phyloP scores from a whole-genome alignment of 1,284 basidiomycete genomes.

The Pyrrhoderma noxium region DNA sequence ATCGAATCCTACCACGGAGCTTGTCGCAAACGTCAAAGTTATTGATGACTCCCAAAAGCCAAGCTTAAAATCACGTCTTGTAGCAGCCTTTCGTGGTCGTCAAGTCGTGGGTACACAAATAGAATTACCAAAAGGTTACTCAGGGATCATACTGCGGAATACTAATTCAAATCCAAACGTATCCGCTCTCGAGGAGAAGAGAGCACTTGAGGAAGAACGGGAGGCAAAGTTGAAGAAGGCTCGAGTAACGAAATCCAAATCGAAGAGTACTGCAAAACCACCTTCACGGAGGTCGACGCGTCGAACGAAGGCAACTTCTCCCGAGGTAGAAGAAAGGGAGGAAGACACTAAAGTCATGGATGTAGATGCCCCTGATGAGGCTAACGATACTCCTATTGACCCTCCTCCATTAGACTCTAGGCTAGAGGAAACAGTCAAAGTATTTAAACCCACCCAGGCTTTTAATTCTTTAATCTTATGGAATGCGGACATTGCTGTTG shows the following conservation, averaged over 20 bases:
- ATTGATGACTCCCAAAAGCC: background rate
- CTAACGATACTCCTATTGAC: background rate
- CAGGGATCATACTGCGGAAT: constrained; percentile 50
- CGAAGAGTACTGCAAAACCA: constrained; percentile 11
- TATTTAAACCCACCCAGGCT: constrained; percentile 39
- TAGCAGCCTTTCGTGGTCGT: constrained; percentile 67
- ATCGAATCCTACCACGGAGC: constrained; percentile 17
- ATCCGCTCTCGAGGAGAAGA: background rate
- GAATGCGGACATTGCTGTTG: constrained; percentile 63
- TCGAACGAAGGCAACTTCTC: constrained; percentile 16
- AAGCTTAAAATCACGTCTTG: constrained; percentile 34
- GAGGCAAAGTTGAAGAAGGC: constrained; percentile 18
- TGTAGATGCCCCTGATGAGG: constrained; percentile 13
- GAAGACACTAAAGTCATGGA: constrained; percentile 22
- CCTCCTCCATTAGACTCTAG: constrained; percentile 14
- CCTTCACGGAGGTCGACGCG: constrained; percentile 20
- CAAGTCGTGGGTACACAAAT: constrained; percentile 58
- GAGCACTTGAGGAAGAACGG: constrained; percentile 19
- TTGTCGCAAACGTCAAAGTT: background rate
- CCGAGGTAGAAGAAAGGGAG: constrained; percentile 22
- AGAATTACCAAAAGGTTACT: constrained; percentile 56
- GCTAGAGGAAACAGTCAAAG: constrained; percentile 25
- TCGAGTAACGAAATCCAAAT: constrained; percentile 21
- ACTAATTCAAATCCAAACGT: background rate
- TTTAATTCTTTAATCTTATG: constrained; percentile 64